Conservation (phyloP, 768 basidiomycete species). For the Pleurotus sapidus region DNA sequence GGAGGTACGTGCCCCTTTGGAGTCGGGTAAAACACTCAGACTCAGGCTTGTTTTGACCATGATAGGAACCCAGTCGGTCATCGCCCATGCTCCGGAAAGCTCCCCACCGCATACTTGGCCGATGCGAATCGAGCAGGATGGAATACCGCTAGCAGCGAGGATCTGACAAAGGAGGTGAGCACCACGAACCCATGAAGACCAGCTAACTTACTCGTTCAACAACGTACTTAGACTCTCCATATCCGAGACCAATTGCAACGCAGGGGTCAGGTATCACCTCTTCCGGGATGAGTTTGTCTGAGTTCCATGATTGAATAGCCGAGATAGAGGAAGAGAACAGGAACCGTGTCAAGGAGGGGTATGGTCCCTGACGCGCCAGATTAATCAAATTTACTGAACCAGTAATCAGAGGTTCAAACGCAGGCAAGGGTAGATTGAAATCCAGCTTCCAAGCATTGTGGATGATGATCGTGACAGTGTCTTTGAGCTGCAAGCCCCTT, state of each 20-base stretch:
- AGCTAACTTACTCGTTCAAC: conserved; percentile 25
- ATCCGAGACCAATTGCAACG: conserved; percentile 30
- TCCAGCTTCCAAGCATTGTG: conserved; percentile 48
- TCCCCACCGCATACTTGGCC: conserved; percentile 29
- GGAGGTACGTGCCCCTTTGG: conserved; percentile 16
- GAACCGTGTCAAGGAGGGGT: conserved; percentile 18
- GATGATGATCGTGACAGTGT: conserved; percentile 25
- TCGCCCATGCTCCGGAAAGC: conserved; percentile 30
- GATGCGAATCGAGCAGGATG: conserved; percentile 23
- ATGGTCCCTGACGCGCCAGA: conserved; percentile 23
- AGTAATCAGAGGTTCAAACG: conserved; percentile 41
- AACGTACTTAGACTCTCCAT: conserved; percentile 36
- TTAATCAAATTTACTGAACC: conserved; percentile 41
- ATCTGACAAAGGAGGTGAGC: conserved; percentile 13
- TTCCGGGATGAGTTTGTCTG: conserved; percentile 24
- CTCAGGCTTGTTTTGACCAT: conserved; percentile 27
- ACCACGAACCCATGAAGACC: not conserved
- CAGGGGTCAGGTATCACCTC: conserved; percentile 19
- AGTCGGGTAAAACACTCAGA: conserved; percentile 17
- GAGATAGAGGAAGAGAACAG: conserved; percentile 36
- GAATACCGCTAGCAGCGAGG: conserved; percentile 20
- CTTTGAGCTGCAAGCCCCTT: conserved; percentile 15
- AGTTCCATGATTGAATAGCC: conserved; percentile 18
- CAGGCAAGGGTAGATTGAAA: conserved; percentile 40
- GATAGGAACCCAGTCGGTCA: conserved; percentile 30